Evolutionary conservation across 169 alveolate species (phyloP).

Genomic region (Plasmodium cynomolgi): DNA sequence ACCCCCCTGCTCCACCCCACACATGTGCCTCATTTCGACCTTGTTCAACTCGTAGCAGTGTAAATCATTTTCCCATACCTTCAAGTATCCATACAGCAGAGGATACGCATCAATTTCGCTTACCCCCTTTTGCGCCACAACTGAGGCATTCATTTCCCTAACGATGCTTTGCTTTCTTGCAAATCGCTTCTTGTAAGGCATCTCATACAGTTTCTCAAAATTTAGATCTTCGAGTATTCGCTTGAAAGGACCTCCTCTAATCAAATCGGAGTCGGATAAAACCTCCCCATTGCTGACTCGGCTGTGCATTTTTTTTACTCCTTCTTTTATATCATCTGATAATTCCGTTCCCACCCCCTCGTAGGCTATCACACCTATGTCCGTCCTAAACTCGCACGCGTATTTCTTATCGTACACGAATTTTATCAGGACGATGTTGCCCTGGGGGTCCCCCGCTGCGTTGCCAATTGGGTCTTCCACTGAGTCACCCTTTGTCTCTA

Average conservation of each 20-base stretch:
- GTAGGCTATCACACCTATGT: conserved; percentile 60
- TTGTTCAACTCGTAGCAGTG: conserved; percentile 65
- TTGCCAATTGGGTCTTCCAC: background rate
- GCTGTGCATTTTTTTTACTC: background rate
- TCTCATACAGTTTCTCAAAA: background rate
- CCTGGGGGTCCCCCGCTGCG: background rate
- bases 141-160: conserved; percentile 21
- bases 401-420: conserved; percentile 48
- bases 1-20: background rate
- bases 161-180: conserved; percentile 25
- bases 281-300: background rate
- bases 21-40: conserved; percentile 4
- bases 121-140: background rate
- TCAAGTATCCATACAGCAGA: conserved; percentile 26
- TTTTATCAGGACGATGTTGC: conserved; percentile 23
- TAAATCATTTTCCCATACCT: conserved; percentile 52
- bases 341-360: background rate
- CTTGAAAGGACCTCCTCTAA: background rate
- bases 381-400: conserved; percentile 54
- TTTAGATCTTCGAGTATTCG: background rate
- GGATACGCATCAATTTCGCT: background rate
- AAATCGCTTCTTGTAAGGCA: conserved; percentile 66
- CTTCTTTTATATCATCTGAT: background rate
- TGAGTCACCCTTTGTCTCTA: background rate
- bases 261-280: background rate